Percentiles rank a stretch among this genome's conserved stretches.
phyloP scores from a whole-genome alignment of 768 basidiomycete species.

The Lentinus brumalis region DNA sequence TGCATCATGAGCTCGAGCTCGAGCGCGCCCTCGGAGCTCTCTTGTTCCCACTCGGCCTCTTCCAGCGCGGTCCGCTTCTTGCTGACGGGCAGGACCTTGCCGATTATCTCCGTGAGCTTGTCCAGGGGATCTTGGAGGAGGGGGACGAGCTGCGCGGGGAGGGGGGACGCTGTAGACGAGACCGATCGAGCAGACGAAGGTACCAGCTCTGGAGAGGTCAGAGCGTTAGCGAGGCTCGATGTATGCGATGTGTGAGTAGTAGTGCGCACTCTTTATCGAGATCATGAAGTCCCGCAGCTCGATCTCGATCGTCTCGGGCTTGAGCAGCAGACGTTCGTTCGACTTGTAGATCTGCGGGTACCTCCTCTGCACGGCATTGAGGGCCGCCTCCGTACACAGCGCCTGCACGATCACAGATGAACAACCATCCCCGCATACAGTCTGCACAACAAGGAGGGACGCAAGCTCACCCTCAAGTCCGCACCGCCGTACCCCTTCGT shows the following conservation, averaged over 20 bases:
- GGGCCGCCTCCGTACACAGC: conserved; percentile 92
- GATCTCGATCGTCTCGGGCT: conserved; percentile 83
- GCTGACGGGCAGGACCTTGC: conserved; percentile 72
- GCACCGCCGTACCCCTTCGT: conserved; percentile 99
- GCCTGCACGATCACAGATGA: conserved; percentile 50
- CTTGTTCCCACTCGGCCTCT: conserved; percentile 93
- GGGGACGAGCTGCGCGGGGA: conserved; percentile 84
- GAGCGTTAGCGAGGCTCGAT: conserved; percentile 1
- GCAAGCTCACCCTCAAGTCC: conserved; percentile 77
- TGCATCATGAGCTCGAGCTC: conserved; percentile 89
- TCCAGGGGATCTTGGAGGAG: conserved; percentile 71
- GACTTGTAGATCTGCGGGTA: conserved; percentile 99
- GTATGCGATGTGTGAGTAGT: background rate
- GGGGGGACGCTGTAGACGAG: conserved; percentile 78
- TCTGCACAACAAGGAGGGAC: conserved; percentile 4
- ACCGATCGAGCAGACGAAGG: conserved; percentile 94
- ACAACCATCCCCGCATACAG: conserved; percentile 3
- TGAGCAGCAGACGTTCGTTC: conserved; percentile 77
- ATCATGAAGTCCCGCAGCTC: conserved; percentile 95
- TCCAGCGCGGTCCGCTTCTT: conserved; percentile 86
- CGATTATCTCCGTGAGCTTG: conserved; percentile 70
- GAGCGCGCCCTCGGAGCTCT: conserved; percentile 77
- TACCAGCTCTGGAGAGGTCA: conserved; percentile 67
- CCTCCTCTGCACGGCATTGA: conserved; percentile 93
- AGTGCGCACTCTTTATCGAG: conserved; percentile 83